phyloP scores from a whole-genome alignment of 306 rosid species.

The Castanopsis chinensis region DNA sequence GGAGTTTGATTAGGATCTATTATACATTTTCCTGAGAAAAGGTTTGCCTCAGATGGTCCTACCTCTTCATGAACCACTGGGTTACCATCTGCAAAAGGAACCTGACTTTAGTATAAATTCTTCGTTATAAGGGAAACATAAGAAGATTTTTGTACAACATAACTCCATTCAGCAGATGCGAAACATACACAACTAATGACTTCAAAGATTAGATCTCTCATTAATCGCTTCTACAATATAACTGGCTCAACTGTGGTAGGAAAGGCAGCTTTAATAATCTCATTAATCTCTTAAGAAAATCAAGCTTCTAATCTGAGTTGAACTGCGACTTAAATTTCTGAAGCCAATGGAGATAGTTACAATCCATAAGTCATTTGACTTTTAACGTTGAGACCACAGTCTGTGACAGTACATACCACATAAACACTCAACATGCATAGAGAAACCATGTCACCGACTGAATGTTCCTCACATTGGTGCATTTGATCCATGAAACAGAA shows the following conservation, averaged over 20 bases:
- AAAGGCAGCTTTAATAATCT: slow-evolving; percentile 2
- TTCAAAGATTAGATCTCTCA: background rate
- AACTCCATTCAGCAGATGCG: background rate
- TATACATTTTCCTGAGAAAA: slow-evolving; percentile 50
- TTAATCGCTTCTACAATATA: background rate
- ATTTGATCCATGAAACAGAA: background rate
- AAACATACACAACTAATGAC: slow-evolving; percentile 2
- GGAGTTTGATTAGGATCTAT: slow-evolving; percentile 57
- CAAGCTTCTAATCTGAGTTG: no score
- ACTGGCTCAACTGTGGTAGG: background rate
- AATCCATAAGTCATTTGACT: background rate
- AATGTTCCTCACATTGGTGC: background rate
- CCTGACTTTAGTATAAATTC: background rate
- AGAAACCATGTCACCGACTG: background rate
- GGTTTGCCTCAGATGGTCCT: slow-evolving; percentile 64
- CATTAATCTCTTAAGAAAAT: no score
- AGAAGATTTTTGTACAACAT: background rate
- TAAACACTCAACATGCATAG: background rate
- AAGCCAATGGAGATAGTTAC: background rate
- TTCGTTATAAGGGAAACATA: background rate
- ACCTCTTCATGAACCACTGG: slow-evolving; percentile 65
- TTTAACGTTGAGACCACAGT: background rate
- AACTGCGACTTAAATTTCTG: no score
- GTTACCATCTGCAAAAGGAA: slow-evolving; percentile 41
- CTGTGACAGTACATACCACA: background rate